Evolutionary conservation across 495 filamentous ascomycete species (phyloP), one percentile per base, ranked within the genome.

Genomic region (Penicillium longicatenatum): DNA sequence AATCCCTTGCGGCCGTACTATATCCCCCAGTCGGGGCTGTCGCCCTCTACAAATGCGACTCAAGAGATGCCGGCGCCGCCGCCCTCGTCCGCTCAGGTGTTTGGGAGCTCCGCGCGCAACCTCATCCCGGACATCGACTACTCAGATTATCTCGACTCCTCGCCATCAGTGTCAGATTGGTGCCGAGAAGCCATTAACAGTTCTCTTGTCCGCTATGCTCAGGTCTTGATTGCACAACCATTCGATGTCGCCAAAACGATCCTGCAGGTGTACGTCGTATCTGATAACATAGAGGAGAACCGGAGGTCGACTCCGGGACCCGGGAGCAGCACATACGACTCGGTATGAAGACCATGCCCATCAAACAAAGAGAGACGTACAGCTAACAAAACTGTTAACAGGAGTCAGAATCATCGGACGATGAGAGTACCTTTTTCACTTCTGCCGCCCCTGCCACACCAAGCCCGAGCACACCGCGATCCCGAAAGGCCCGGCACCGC

Each of bases 1-100:
- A 98, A 98, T 73, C 94, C 94, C 55, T 80, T 98, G 45, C 83
- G 94, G 58, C 94, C 94, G 1, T 98, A 98, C 75, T 97, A 98
- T 75, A 85, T 91, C 61, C 92, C 93, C 20, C 91, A 92, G 5
- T 84, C 90, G 3, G 67, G 67, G 3, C 48, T 70, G 19, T 68
- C 67, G 41, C 67, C 67, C 11, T 45, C 69, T 59, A 33, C 69
- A 24, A 67, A 72, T 62, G 63, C 58, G 43, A 71, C 69, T 31
- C 71, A 72, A 55, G 79, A 72, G 74, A 59, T 77, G 48, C 58
- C 79, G 54, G 50, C 56, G 4, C 45, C 45, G 20, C 63, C 78
- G 57, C 69, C 79, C 64, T 76, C 79, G 52, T 72, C 69, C 20
- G 68, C 73, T 49, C 75, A 75, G 55, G 79, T 78, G 58, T 82